Evolutionary conservation across 371 early-diverging fungal genomes (phyloP).

Genomic region (Ordospora colligata): DNA sequence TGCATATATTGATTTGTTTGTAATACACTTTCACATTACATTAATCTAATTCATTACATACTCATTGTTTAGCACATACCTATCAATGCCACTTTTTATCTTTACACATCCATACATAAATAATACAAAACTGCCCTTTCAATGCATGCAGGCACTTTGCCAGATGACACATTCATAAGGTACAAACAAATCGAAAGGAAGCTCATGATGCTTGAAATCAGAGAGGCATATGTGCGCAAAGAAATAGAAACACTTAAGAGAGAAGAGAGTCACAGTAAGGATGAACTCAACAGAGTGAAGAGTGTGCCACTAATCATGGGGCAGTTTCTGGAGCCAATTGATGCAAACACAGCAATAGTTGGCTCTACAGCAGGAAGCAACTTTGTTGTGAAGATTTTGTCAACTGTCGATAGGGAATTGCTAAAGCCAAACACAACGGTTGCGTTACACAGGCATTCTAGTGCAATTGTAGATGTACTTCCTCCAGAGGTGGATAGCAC

Average conservation of each 20-base stretch:
- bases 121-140: background rate
- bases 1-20: no score
- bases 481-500: slow-evolving; percentile 63
- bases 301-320: slow-evolving; percentile 96
- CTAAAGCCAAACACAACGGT: slow-evolving; percentile 91
- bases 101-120: background rate
- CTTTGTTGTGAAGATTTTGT: slow-evolving; percentile 85
- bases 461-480: slow-evolving; percentile 69
- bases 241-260: slow-evolving; percentile 87
- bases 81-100: no score
- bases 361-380: slow-evolving; percentile 88
- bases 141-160: background rate
- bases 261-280: slow-evolving; percentile 75
- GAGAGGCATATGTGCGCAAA: slow-evolving; percentile 96
- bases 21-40: no score
- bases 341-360: slow-evolving; percentile 89
- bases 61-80: no score
- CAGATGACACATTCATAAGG: slow-evolving; percentile 10
- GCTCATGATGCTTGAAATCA: slow-evolving; percentile 81
- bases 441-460: slow-evolving; percentile 92
- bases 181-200: slow-evolving; percentile 50
- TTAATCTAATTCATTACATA: no score
- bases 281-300: slow-evolving; percentile 94
- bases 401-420: slow-evolving; percentile 91
- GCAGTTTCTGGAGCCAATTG: slow-evolving; percentile 95